Evolutionary conservation across 2,329 filamentous ascomycete species (phyloP), one percentile per base, ranked within the genome.

Genomic region (Gyromitra esculenta): DNA sequence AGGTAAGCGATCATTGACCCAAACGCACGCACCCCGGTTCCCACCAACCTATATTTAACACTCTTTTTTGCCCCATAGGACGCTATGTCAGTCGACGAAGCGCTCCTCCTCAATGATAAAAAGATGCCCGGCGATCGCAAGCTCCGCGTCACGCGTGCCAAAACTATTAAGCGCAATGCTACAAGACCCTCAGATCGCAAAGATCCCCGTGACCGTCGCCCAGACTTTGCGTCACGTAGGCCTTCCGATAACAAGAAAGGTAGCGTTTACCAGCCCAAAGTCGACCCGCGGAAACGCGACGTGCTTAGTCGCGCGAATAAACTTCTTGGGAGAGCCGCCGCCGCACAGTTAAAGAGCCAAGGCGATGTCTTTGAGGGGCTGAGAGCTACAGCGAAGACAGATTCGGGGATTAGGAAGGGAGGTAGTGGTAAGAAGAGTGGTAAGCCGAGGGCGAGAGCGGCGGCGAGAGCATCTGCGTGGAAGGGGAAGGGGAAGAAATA

Each of bases 61-160:
- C 18, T 64, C 72, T 18, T 15, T 48, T 37, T 6, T 15, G 9
- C 41, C 31, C 54, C 31, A 69, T 81, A 91, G 86, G 93, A 98
- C 81, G 89, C 87, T 78, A 97, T 96, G 81, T 87, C 91, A 57
- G 95, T 99, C 59, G 96, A 99, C 84, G 89, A 91, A n/a, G 96
- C 96, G 1, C 87, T 99, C 11, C 88, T 96, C 50, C 89, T 95
- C 77, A 89, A 97, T 82, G 94, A 90, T 78, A 97, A 98, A 86
- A 96, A 92, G 81, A 98, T 94, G 79, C 75, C 79, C 37, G 76
- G 68, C 31, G 80, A 81, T 65, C 90, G 96, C 59, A 88, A 91
- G 79, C 87, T 99, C 43, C 91, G 96, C 69, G 94, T 99, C 60
- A 91, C 89, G 62, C 90, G 96, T 77, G 96, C 96, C 82, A 95